These are phyloP conservation scores for Penicillium canariense DNA, from an alignment of 495 filamentous ascomycete genomes.

Conservation along the genomic window DNA sequence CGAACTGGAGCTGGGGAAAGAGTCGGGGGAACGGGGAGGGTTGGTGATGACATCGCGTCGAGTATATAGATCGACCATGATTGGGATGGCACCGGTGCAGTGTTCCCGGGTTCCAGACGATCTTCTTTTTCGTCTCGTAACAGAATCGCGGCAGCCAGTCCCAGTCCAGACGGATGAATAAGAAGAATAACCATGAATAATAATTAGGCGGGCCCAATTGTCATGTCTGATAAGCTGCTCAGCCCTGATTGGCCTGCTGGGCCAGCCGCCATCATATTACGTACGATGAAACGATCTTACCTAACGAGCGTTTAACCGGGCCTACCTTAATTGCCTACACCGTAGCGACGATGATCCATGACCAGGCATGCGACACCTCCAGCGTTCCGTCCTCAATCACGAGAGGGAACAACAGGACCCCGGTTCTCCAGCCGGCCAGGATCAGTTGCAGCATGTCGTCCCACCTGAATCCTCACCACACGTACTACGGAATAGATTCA, in stretches of 20 bases:
- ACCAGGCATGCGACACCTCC: too few species aligned
- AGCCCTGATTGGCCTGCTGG: constrained; percentile 19
- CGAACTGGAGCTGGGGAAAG: not conserved
- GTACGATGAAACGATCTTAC: constrained; percentile 17
- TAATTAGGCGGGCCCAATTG: constrained; percentile 21
- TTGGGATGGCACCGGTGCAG: not conserved
- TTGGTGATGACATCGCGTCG: constrained; percentile 1
- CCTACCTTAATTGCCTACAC: too few species aligned
- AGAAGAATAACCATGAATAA: constrained; percentile 4
- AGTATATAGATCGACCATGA: not conserved
- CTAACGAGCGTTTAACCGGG: not conserved
- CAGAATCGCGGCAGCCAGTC: constrained; percentile 9
- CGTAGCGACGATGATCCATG: too few species aligned
- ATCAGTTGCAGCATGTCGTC: too few species aligned
- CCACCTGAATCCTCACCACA: too few species aligned
- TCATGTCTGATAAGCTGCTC: constrained; percentile 25
- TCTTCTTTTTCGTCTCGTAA: constrained; percentile 32
- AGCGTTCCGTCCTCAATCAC: too few species aligned
- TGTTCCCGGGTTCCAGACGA: constrained; percentile 19
- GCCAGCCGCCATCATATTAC: constrained; percentile 23
- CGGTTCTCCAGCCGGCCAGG: too few species aligned
- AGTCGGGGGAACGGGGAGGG: not conserved
- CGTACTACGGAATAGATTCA: too few species aligned
- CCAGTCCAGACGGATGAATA: not conserved
- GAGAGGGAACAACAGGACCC: too few species aligned